A percentile compares a stretch with the other conserved stretches of the same genome.
Evolutionary conservation across 805 yeast genomes (phyloP).

Genomic region (Starmerella kuoi): DNA sequence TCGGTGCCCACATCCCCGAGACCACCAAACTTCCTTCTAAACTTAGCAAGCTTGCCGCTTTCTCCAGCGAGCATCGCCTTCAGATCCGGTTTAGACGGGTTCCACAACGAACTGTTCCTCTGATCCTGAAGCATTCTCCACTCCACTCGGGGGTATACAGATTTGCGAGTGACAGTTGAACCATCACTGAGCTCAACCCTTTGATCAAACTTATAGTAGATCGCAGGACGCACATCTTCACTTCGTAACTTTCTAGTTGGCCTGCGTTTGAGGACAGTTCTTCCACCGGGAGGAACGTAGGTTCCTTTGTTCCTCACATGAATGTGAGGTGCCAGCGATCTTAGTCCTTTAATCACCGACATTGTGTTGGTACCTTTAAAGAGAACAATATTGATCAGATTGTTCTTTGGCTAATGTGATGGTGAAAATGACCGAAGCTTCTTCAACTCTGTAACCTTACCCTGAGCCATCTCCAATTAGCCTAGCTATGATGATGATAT

Average conservation of each 20-base stretch:
- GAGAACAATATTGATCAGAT: no score
- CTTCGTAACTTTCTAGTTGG: slow-evolving; percentile 26
- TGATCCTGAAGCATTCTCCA: slow-evolving; percentile 77
- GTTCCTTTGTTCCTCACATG: slow-evolving; percentile 13
- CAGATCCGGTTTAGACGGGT: slow-evolving; percentile 69
- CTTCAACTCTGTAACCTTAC: no score
- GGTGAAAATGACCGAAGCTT: no score
- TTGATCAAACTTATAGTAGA: slow-evolving; percentile 81
- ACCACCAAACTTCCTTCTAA: slow-evolving; percentile 28
- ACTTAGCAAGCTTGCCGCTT: slow-evolving; percentile 53
- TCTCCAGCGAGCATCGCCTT: slow-evolving; percentile 67
- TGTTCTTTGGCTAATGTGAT: no score
- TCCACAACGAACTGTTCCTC: slow-evolving; percentile 80
- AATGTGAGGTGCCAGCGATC: slow-evolving; percentile 9
- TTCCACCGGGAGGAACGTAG: slow-evolving; percentile 25
- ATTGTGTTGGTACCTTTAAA: no score
- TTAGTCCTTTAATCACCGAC: background rate
- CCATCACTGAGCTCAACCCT: slow-evolving; percentile 90
- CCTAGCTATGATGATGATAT: no score
- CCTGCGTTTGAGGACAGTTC: slow-evolving; percentile 19
- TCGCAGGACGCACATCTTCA: slow-evolving; percentile 89
- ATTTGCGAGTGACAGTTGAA: slow-evolving; percentile 67
- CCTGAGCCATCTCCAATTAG: no score
- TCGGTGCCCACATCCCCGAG: slow-evolving; percentile 15
- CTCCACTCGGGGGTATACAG: slow-evolving; percentile 82